Conservation (phyloP, 2,329 filamentous ascomycete species). For the Phialophora chinensis region DNA sequence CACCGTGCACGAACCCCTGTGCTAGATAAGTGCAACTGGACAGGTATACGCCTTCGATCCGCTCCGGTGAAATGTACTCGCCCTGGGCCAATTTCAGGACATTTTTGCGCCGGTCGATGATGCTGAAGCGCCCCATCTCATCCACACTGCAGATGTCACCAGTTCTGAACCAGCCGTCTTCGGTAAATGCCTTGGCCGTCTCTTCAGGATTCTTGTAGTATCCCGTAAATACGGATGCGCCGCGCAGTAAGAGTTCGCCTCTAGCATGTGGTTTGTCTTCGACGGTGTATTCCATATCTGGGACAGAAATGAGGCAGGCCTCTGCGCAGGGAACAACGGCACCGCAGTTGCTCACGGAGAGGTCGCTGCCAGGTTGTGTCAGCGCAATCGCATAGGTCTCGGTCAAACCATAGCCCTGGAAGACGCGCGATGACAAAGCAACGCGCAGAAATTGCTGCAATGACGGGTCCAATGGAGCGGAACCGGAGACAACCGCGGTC, state of each 20-base stretch:
- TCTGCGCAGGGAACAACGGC: constrained; percentile 71
- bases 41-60: constrained; percentile 92
- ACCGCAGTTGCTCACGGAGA: constrained; percentile 80
- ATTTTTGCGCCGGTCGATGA: constrained; percentile 98
- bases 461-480: constrained; percentile 85
- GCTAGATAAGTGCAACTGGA: constrained; percentile 78
- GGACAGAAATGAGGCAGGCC: constrained; percentile 81
- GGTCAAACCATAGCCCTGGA: constrained; percentile 91
- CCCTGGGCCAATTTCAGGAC: constrained; percentile 98
- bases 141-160: constrained; percentile 91
- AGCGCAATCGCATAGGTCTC: constrained; percentile 84
- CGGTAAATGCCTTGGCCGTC: constrained; percentile 79
- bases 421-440: constrained; percentile 77
- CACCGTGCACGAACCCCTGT: constrained; percentile 88
- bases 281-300: constrained; percentile 90
- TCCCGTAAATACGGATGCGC: constrained; percentile 78
- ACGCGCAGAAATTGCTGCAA: constrained; percentile 89
- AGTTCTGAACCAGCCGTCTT: constrained; percentile 96
- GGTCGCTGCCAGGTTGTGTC: constrained; percentile 73
- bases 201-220: constrained; percentile 92
- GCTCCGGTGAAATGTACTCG: constrained; percentile 97
- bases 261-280: constrained; percentile 88
- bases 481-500: constrained; percentile 80
- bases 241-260: constrained; percentile 85
- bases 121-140: constrained; percentile 81